Evolutionary conservation across 192 early-diverging fungal species (phyloP).

Genomic region (Lunasporangiospora selenospora): DNA sequence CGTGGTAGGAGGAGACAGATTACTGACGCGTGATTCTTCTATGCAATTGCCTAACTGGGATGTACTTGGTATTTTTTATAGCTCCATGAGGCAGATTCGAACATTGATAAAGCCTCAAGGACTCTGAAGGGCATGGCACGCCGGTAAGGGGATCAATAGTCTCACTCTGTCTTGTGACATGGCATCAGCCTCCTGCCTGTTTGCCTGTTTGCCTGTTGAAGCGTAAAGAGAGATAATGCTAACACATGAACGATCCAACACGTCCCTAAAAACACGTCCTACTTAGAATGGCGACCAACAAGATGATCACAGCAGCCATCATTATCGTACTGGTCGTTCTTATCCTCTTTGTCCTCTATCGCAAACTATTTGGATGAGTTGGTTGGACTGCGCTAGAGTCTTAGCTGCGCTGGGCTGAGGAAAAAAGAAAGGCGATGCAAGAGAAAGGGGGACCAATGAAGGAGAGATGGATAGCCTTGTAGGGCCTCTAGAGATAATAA

Average conservation of each 20-base stretch:
- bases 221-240: too few species aligned
- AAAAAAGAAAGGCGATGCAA: too few species aligned
- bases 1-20: too few species aligned
- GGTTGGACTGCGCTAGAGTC: too few species aligned
- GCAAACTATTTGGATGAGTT: conserved; percentile 60
- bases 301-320: conserved; percentile 80
- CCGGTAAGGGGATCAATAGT: conserved; percentile 47
- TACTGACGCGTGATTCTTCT: background rate
- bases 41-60: background rate
- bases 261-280: background rate
- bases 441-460: too few species aligned
- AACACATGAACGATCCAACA: background rate
- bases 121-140: conserved; percentile 70
- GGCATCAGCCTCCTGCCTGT: background rate
- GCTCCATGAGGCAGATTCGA: conserved; percentile 75
- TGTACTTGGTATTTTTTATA: conserved; percentile 9
- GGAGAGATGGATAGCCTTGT: too few species aligned
- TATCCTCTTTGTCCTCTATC: conserved; percentile 78
- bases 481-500: too few species aligned
- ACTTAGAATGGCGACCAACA: conserved; percentile 78
- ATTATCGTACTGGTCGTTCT: conserved; percentile 77
- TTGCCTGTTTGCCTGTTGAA: too few species aligned
- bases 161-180: background rate
- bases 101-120: conserved; percentile 63
- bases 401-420: too few species aligned